Evolutionary conservation across 2,329 filamentous ascomycete species (phyloP).

Genomic region (Scedosporium aurantiacum): DNA sequence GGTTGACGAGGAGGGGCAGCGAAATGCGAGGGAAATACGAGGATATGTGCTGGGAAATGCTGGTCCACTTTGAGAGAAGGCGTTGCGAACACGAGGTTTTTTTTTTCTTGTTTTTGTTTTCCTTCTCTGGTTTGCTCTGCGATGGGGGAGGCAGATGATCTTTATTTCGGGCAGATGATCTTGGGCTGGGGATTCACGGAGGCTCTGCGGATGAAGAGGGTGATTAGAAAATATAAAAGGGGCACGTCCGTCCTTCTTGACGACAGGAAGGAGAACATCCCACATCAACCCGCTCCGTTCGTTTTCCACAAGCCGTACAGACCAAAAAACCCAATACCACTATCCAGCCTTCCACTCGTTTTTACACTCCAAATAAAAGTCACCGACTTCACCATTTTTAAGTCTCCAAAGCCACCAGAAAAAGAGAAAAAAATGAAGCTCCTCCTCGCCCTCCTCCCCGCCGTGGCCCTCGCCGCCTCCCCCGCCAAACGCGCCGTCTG

Average conservation of each 20-base stretch:
- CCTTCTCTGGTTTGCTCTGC: no score
- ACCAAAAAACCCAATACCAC: background rate
- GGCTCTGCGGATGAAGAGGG: background rate
- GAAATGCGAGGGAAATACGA: background rate
- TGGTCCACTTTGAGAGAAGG: background rate
- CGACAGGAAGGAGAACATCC: background rate
- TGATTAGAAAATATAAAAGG: background rate
- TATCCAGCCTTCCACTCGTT: background rate
- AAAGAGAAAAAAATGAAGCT: slow-evolving; percentile 7
- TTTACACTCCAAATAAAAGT: background rate
- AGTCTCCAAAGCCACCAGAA: background rate
- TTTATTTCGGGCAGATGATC: background rate
- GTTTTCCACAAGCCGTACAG: background rate
- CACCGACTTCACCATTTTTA: background rate
- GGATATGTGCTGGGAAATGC: background rate
- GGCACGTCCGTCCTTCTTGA: background rate
- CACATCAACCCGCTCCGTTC: background rate
- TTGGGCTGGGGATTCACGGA: background rate
- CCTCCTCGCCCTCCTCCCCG: slow-evolving; percentile 1
- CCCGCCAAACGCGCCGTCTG: background rate
- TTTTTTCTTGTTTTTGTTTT: no score
- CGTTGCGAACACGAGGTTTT: background rate
- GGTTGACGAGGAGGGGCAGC: background rate
- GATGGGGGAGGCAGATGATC: background rate
- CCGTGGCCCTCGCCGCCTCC: background rate